These are phyloP conservation scores for Tulasnella sp. DNA, from an alignment of 768 basidiomycete species.

Conservation along the genomic window DNA sequence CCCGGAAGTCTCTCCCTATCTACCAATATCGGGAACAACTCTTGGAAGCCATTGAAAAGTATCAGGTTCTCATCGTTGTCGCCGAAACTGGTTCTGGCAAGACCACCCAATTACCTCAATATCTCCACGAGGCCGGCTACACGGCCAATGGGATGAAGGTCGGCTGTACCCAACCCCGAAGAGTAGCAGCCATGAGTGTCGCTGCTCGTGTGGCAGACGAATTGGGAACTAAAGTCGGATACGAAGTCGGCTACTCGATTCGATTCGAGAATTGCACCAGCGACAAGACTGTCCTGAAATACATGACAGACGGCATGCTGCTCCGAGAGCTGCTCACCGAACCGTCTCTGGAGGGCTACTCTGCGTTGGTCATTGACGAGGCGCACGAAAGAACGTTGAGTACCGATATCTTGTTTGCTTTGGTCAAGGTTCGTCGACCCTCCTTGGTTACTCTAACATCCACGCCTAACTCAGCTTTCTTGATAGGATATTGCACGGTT, in stretches of 20 bases:
- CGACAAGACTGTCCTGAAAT: conserved; percentile 66
- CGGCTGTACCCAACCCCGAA: conserved; percentile 44
- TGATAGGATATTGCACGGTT: conserved; percentile 90
- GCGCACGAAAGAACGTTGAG: conserved; percentile 47
- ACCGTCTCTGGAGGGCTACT: conserved; percentile 39
- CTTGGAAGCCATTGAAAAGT: conserved; percentile 73
- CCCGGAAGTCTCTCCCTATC: conserved; percentile 89
- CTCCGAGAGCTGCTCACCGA: conserved; percentile 38
- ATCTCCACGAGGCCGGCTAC: conserved; percentile 85
- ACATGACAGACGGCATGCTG: conserved; percentile 47
- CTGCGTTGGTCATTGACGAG: conserved; percentile 45
- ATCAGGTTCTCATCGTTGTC: conserved; percentile 86
- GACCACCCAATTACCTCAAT: conserved; percentile 17
- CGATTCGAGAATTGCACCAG: conserved; percentile 99
- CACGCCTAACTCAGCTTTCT: conserved; percentile 35
- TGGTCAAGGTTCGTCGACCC: conserved; percentile 73
- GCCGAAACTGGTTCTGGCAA: conserved; percentile 74
- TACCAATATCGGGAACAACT: conserved; percentile 84
- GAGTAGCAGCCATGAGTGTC: conserved; percentile 61
- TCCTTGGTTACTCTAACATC: conserved; percentile 29
- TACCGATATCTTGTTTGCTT: conserved; percentile 73
- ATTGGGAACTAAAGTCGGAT: conserved; percentile 94
- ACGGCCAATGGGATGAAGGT: conserved; percentile 53
- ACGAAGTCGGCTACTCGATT: conserved; percentile 99
- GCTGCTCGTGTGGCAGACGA: conserved; percentile 99